Conservation (phyloP, 768 basidiomycete species). For the Lactarius indigo region DNA sequence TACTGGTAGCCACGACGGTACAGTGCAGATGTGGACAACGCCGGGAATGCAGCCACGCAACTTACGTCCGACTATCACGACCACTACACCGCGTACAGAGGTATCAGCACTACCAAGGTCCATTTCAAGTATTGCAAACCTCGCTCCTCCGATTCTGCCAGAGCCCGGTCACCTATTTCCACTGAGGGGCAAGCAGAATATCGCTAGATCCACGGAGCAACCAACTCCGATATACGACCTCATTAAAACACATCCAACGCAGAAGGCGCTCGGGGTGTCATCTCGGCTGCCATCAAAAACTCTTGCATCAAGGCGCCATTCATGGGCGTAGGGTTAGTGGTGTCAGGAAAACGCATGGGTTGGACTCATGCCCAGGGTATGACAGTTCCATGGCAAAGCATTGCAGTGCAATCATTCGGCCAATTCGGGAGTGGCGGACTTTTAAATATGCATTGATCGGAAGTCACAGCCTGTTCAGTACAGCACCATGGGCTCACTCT, state of each 20-base stretch:
- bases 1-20: conserved; percentile 75
- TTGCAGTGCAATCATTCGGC: no score
- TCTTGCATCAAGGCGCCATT: conserved; percentile 11
- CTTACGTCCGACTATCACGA: conserved; percentile 1
- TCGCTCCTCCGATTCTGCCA: neutral
- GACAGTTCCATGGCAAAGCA: neutral
- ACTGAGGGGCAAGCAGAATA: neutral
- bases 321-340: neutral
- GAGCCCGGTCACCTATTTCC: neutral
- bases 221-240: neutral
- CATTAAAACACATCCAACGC: neutral
- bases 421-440: no score
- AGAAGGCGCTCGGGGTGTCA: neutral
- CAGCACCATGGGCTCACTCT: no score
- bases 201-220: neutral
- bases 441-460: no score
- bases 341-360: neutral
- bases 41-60: neutral
- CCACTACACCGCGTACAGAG: conserved; percentile 6
- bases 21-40: conserved; percentile 65
- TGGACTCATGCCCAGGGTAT: neutral
- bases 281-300: neutral
- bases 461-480: no score
- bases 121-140: neutral
- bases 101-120: neutral